Evolutionary conservation across 352 stramenopile genomes (phyloP), one percentile per base, ranked within the genome.

Genomic region (Pythium scleroteichum): DNA sequence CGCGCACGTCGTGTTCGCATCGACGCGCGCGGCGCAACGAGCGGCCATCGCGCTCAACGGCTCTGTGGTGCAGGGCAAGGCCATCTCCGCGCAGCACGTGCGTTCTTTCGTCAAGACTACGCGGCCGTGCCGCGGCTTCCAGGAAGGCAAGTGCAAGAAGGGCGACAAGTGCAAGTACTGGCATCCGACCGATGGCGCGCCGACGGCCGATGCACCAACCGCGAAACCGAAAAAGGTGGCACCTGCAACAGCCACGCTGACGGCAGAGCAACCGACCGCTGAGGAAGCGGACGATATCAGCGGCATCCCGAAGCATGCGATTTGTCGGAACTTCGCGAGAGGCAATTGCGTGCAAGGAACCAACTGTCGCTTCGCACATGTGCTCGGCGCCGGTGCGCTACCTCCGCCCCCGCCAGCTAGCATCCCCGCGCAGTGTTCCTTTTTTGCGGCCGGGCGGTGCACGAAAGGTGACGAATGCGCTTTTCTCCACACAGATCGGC

Each of bases 81-180:
- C 54, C 10, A 83, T 92, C 59, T 64, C 66, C 6, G 80, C 81
- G 4, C 49, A 45, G 19, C 53, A 88, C 14, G 71, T 84, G 51
- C 71, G 55, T 12, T 55, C 39, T 12, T 88, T 89, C 38, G 51
- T 32, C 16, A 78, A 83, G 39, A 65, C 73, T 7, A 71, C 52
- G 14, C 40, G 64, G 4, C 75, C 77, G 26, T 90, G 79, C 55
- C 75, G 77, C 5, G 57, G 70, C 7, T 92, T 89, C 61, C 71
- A 67, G 59, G 68, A 71, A n/a, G 83, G 83, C 49, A 79, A 71
- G 10, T 92, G 83, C 61, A 56, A 61, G 53, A 76, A 85, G 45
- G 81, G 81, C 26, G 79, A 87, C 55, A 22, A 70, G 51, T 93
- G 83, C 81, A 93, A 93, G 78, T 88, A 73, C 53, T 67, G 59